Conservation (phyloP, 73 alveolate genomes). For the Paramecium sonneborni region DNA sequence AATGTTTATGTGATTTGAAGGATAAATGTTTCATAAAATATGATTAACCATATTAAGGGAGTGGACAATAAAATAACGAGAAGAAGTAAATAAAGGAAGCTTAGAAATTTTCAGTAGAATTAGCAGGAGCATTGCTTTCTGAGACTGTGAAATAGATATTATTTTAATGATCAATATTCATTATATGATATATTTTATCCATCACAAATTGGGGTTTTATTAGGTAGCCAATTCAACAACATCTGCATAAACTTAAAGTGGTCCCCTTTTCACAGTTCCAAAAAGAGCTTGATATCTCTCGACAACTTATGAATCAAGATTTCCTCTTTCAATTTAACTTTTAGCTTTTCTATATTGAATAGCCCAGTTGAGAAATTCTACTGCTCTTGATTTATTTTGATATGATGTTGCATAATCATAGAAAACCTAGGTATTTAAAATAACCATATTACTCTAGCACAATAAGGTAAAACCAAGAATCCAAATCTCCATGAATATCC, state of each 20-base stretch:
- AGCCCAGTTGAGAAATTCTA: constrained; percentile 15
- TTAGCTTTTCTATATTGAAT: constrained; percentile 23
- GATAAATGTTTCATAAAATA: constrained; percentile 6
- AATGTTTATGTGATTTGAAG: constrained; percentile 14
- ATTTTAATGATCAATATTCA: not conserved
- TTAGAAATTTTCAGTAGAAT: not conserved
- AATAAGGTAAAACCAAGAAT: constrained; percentile 29
- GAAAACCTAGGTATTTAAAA: not conserved
- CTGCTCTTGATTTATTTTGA: not conserved
- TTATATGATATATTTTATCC: not conserved
- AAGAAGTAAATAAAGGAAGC: not conserved
- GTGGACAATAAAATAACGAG: not conserved
- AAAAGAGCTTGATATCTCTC: not conserved
- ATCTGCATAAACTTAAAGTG: not conserved
- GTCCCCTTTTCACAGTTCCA: constrained; percentile 39
- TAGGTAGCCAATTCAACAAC: not conserved
- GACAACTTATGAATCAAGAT: not conserved
- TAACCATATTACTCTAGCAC: constrained; percentile 29
- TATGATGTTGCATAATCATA: constrained; percentile 13
- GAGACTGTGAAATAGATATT: constrained; percentile 1
- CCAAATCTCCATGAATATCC: not conserved
- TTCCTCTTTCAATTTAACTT: not conserved
- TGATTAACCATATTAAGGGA: not conserved
- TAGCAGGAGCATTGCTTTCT: not conserved
- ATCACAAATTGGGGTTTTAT: constrained; percentile 12